A percentile compares a stretch with the other conserved stretches of the same genome.
Evolutionary conservation across 2,329 filamentous ascomycete genomes (phyloP).

Genomic region (Clarireedia monteithiana): DNA sequence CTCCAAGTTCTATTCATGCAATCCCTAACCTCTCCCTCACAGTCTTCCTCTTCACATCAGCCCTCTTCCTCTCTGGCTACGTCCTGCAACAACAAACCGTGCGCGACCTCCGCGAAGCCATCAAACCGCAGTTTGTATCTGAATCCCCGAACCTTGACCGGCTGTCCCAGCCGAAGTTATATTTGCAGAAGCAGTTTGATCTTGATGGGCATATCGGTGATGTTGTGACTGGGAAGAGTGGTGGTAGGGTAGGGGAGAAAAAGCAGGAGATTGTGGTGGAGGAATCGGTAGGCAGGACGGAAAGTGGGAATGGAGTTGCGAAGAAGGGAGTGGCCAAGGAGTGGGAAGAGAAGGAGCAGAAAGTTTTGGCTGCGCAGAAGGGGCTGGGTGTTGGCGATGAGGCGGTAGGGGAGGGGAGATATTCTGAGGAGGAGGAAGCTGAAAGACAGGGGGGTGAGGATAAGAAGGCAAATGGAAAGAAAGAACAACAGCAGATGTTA

Average conservation of each 20-base stretch:
- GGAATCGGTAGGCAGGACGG: too few species aligned
- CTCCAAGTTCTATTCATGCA: too few species aligned
- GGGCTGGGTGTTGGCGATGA: not conserved
- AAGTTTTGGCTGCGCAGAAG: not conserved
- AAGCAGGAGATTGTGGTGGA: not conserved
- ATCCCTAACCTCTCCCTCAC: slow-evolving; percentile 6
- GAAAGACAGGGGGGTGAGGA: slow-evolving; percentile 17
- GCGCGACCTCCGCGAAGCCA: slow-evolving; percentile 64
- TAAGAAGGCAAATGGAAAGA: slow-evolving; percentile 15
- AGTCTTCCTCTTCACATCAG: slow-evolving; percentile 71
- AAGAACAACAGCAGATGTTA: slow-evolving; percentile 5
- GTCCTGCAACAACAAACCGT: slow-evolving; percentile 81
- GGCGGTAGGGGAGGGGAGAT: slow-evolving; percentile 33
- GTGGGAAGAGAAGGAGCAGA: not conserved
- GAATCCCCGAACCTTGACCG: slow-evolving; percentile 16
- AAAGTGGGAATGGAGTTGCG: not conserved
- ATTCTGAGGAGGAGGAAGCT: slow-evolving; percentile 44
- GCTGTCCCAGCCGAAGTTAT: slow-evolving; percentile 19
- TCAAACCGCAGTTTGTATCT: slow-evolving; percentile 34
- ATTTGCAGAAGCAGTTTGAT: slow-evolving; percentile 15
- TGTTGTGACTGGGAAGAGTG: too few species aligned
- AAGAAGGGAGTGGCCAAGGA: not conserved
- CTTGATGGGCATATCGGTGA: too few species aligned
- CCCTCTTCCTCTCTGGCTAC: slow-evolving; percentile 84
- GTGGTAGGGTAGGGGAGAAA: not conserved